These are phyloP conservation scores for Phaffomyces thermotolerans DNA, from an alignment of 805 yeast genomes.

Conservation along the genomic window DNA sequence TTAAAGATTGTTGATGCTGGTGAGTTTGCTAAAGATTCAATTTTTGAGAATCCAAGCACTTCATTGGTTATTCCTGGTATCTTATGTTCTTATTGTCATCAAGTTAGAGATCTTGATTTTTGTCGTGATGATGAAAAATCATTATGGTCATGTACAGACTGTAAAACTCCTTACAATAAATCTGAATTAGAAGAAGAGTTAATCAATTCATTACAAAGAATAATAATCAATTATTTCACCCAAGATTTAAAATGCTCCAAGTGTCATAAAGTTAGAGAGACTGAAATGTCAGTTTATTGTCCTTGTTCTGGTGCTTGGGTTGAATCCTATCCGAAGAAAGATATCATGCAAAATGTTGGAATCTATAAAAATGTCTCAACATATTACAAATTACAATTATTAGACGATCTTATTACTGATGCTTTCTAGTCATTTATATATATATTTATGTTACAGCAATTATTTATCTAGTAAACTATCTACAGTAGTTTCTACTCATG, in stretches of 20 bases:
- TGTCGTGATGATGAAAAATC: constrained; percentile 55
- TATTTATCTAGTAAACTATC: constrained; percentile 6
- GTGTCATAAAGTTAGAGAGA: constrained; percentile 61
- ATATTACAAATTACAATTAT: constrained; percentile 51
- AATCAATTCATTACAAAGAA: constrained; percentile 52
- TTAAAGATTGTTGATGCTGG: constrained; percentile 67
- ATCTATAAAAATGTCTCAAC: constrained; percentile 54
- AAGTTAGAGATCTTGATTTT: constrained; percentile 68
- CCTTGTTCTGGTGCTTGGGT: constrained; percentile 85
- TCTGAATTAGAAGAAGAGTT: constrained; percentile 73
- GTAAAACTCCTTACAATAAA: constrained; percentile 57
- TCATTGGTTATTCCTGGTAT: constrained; percentile 60
- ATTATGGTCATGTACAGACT: constrained; percentile 56
- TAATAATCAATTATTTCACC: constrained; percentile 51
- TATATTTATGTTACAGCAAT: background rate
- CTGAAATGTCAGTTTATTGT: constrained; percentile 68
- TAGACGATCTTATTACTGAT: constrained; percentile 27
- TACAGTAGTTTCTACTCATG: background rate
- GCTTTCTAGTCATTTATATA: constrained; percentile 6
- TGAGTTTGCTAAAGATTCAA: constrained; percentile 75
- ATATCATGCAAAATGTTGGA: constrained; percentile 36
- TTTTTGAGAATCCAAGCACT: constrained; percentile 68
- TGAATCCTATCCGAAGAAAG: constrained; percentile 42
- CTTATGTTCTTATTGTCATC: constrained; percentile 74
- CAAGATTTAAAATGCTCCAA: constrained; percentile 82